Conservation (phyloP, 1,284 basidiomycete genomes). For the Trichosporon ovoides region DNA sequence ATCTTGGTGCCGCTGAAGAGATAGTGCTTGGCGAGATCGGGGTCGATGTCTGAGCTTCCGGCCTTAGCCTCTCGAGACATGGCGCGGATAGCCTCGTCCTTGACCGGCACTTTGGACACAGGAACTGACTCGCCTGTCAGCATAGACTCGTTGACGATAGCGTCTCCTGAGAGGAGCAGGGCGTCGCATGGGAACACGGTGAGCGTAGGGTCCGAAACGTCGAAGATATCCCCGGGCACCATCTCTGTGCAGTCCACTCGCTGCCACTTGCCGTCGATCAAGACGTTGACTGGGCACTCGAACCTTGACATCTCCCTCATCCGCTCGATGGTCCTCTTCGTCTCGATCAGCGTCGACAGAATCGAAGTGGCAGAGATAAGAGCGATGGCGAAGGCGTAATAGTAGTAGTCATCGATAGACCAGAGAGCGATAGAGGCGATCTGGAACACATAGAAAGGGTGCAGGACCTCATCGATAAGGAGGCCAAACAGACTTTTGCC, state of each 20-base stretch:
- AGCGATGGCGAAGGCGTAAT: constrained; percentile 96
- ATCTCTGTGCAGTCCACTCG: constrained; percentile 70
- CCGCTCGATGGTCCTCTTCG: constrained; percentile 83
- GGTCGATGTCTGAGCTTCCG: constrained; percentile 57
- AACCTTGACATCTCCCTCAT: constrained; percentile 98
- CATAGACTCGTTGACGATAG: constrained; percentile 73
- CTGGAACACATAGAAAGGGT: constrained; percentile 98
- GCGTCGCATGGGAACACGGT: constrained; percentile 80
- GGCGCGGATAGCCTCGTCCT: constrained; percentile 66
- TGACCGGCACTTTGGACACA: constrained; percentile 60
- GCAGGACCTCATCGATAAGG: constrained; percentile 87
- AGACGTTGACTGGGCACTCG: constrained; percentile 70
- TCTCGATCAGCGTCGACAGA: constrained; percentile 82
- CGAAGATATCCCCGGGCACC: constrained; percentile 89
- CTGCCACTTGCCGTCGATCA: constrained; percentile 68
- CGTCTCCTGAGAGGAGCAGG: constrained; percentile 54
- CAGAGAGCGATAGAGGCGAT: constrained; percentile 91
- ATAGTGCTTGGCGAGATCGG: constrained; percentile 77
- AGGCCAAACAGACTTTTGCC: constrained; percentile 77
- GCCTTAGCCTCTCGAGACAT: constrained; percentile 59
- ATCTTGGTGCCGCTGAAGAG: constrained; percentile 89
- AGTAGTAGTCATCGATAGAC: constrained; percentile 92
- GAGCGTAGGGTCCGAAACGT: constrained; percentile 72
- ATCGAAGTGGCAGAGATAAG: constrained; percentile 86
- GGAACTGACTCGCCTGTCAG: constrained; percentile 72